phyloP scores from a whole-genome alignment of 2,329 filamentous ascomycete species.

The Alternaria tenuissima region DNA sequence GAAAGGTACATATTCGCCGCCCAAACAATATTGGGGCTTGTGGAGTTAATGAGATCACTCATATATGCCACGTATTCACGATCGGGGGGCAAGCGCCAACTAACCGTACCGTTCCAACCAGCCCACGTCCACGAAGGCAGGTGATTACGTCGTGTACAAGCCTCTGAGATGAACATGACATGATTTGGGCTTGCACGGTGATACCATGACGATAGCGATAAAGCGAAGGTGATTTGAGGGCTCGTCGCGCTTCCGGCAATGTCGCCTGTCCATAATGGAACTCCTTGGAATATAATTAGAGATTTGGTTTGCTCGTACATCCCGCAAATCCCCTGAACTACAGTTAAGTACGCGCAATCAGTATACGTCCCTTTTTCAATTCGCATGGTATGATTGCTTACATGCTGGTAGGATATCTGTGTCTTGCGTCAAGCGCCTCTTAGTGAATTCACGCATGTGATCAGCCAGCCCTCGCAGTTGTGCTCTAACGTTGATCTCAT shows the following conservation, averaged over 20 bases:
- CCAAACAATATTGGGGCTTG: constrained; percentile 13
- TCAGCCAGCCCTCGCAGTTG: constrained; percentile 18
- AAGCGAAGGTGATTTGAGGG: constrained; percentile 16
- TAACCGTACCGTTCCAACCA: constrained; percentile 21
- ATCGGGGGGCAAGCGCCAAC: constrained; percentile 21
- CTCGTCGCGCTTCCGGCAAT: constrained; percentile 8
- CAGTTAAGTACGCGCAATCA: neutral
- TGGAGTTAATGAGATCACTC: constrained; percentile 17
- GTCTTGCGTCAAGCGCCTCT: constrained; percentile 8
- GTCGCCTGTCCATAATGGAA: constrained; percentile 18
- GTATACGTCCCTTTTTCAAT: neutral
- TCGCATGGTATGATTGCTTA: neutral
- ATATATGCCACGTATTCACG: constrained; percentile 15
- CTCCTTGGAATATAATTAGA: constrained; percentile 8
- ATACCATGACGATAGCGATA: constrained; percentile 21
- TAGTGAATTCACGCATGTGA: constrained; percentile 22
- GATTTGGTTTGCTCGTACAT: constrained; percentile 10
- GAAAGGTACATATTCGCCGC: constrained; percentile 17
- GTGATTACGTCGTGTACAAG: constrained; percentile 1
- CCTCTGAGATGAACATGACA: constrained; percentile 17
- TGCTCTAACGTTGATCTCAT: constrained; percentile 6
- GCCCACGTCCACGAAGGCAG: constrained; percentile 13
- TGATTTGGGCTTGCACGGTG: constrained; percentile 8
- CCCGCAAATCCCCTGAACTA: neutral
- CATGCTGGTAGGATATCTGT: constrained; percentile 14